Percentiles rank a stretch among this genome's conserved stretches.
Conservation (phyloP, 805 yeast genomes). For the Candida vaughaniae region DNA sequence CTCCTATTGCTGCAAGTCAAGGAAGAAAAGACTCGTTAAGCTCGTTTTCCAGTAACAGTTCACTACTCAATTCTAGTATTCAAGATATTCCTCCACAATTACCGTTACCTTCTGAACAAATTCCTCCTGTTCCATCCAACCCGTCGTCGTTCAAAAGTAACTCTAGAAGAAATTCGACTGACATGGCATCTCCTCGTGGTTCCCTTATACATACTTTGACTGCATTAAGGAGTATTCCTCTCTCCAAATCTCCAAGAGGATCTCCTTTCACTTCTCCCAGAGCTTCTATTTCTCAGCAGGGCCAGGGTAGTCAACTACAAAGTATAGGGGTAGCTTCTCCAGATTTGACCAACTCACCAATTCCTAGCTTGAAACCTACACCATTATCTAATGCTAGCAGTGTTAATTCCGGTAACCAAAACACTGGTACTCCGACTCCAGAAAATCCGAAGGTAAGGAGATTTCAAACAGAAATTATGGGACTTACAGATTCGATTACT, state of each 20-base stretch:
- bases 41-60: conserved; percentile 23
- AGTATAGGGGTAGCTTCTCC: conserved; percentile 6
- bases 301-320: conserved; percentile 8
- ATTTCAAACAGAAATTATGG: not conserved
- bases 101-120: conserved; percentile 56
- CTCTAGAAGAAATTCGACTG: conserved; percentile 38
- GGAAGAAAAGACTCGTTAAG: conserved; percentile 14
- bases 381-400: not conserved
- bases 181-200: conserved; percentile 38
- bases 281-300: conserved; percentile 43
- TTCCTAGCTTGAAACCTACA: conserved; percentile 20
- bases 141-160: conserved; percentile 32
- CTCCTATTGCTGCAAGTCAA: no score
- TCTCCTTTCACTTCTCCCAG: conserved; percentile 49
- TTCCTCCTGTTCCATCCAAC: conserved; percentile 42
- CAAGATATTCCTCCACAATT: conserved; percentile 55
- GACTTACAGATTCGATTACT: not conserved
- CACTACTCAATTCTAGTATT: conserved; percentile 28
- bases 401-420: not conserved
- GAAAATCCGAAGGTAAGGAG: not conserved
- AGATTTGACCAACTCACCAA: conserved; percentile 18
- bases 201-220: conserved; percentile 42
- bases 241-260: conserved; percentile 32
- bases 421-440: not conserved
- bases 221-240: conserved; percentile 37